Base-by-base conservation (phyloP, 768 basidiomycete species). In the Leccinum subgranulosum region DNA sequence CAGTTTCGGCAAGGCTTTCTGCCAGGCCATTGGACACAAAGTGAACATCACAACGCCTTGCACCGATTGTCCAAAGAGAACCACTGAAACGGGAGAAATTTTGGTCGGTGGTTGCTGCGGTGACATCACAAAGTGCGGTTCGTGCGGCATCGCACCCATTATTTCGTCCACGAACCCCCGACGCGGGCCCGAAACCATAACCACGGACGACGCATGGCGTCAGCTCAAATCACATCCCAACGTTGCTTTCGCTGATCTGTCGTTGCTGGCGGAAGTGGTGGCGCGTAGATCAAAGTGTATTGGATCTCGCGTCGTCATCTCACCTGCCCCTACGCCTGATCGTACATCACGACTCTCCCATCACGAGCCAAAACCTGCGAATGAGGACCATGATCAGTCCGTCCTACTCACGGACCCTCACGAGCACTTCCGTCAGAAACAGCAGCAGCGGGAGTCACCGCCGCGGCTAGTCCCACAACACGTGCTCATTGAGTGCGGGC, bases 161-260 rank as follows among this genome's bases (percentile, higher is more conserved):
- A 64, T 64, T 33, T 60, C 69, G 27, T 63, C 70, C 53, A 62
- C 66, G n/a, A 58, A 59, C 12, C 43, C 54, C 6, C 51, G 56
- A 36, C 63, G 64, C 33, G 53, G 64, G 41, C 55, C 72, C 23
- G 84, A 86, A 54, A 85, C 81, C 7, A 87, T 94, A 34, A 82
- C 91, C 19, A 91, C 89, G 55, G 87, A 87, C 67, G 84, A 86
- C 55, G 92, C 92, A 8, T 94, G 92, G 90, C 83, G 82, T 28
- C 85, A 85, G 62, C 78, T 95, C 60, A 93, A 94, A 73, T 83
- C 85, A 11, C 94, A 96, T 72, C 94, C 94, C 2, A 94, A 93
- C 63, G 86, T 90, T 53, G 83, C 86, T 29, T 94, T 94, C 68
- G 84, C 90, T 14, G 91, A 95, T 73, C 77, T 96, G 53, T 75